Conservation (phyloP, 768 basidiomycete species). For the Thelephora ganbajun region DNA sequence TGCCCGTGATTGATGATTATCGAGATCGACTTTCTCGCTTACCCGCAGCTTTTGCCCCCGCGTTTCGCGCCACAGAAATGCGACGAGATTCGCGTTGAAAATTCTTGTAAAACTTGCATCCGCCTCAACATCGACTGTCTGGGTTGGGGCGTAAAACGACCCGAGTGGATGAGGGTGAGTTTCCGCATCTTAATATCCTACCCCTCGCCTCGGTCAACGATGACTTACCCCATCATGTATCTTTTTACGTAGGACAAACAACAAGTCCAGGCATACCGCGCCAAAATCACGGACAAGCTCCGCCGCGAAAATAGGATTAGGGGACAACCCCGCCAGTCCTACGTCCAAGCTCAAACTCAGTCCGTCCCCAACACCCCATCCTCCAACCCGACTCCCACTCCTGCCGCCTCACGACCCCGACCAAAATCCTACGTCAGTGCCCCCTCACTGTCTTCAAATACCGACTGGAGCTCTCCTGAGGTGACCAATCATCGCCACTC, state of each 20-base stretch:
- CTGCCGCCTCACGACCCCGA: conserved; percentile 14
- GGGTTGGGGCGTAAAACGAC: conserved; percentile 73
- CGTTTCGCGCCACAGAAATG: conserved; percentile 52
- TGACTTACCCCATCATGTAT: conserved; percentile 1
- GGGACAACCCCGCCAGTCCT: conserved; percentile 55
- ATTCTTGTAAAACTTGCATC: conserved; percentile 71
- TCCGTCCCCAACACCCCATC: conserved; percentile 14
- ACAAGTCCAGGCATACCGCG: conserved; percentile 71
- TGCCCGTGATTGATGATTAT: conserved; percentile 10
- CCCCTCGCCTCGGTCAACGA: conserved; percentile 1
- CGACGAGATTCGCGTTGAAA: conserved; percentile 65
- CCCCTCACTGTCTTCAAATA: neutral
- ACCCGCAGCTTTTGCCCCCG: conserved; percentile 6
- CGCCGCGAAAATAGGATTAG: conserved; percentile 68
- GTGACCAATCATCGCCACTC: neutral
- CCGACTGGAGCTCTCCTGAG: neutral
- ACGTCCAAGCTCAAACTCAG: conserved; percentile 22
- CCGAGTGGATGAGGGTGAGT: conserved; percentile 82
- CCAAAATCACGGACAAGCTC: conserved; percentile 70
- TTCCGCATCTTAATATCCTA: conserved; percentile 6
- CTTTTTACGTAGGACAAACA: conserved; percentile 52
- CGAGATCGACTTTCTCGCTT: conserved; percentile 7
- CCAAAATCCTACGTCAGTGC: neutral
- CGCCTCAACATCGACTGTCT: conserved; percentile 72
- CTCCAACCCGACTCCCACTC: conserved; percentile 18